Evolutionary conservation across 805 yeast genomes (phyloP).

Genomic region (baker's yeast (Saccharomyces cerevisiae)): DNA sequence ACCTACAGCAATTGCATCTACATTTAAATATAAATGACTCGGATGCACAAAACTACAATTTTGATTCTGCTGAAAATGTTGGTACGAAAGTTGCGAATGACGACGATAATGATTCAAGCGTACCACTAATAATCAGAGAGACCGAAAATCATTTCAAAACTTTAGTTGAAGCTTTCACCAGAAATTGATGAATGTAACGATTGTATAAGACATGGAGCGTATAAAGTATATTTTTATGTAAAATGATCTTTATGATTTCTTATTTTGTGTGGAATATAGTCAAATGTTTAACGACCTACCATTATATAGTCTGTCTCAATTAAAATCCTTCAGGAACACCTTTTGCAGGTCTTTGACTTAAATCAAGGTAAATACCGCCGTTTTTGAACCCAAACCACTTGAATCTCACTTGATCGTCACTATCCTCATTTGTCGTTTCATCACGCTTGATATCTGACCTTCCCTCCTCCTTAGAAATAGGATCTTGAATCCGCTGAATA

Average conservation of each 20-base stretch:
- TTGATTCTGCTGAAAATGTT: not conserved
- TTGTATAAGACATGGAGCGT: not conserved
- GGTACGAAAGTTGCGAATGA: not conserved
- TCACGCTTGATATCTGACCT: conserved; percentile 7
- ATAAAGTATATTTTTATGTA: not conserved
- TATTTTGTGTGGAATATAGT: not conserved
- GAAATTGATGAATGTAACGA: conserved; percentile 8
- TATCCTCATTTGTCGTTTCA: conserved; percentile 35
- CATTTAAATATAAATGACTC: conserved; percentile 9
- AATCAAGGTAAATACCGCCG: conserved; percentile 41
- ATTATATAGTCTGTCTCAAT: conserved; percentile 13
- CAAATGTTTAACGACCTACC: not conserved
- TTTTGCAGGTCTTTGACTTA: conserved; percentile 50
- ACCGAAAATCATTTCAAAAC: conserved; percentile 25
- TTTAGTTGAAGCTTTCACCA: conserved; percentile 26
- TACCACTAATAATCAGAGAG: conserved; percentile 22
- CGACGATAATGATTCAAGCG: conserved; percentile 2
- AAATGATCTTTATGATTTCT: not conserved
- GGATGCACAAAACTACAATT: not conserved
- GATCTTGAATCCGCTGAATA: conserved; percentile 48
- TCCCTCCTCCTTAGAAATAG: conserved; percentile 24
- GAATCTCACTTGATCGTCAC: conserved; percentile 19
- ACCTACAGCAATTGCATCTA: conserved; percentile 18
- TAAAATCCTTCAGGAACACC: conserved; percentile 86
- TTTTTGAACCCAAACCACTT: conserved; percentile 43